Base-by-base conservation (phyloP, 2,329 filamentous ascomycete genomes). In the Sporothrix phasma region DNA sequence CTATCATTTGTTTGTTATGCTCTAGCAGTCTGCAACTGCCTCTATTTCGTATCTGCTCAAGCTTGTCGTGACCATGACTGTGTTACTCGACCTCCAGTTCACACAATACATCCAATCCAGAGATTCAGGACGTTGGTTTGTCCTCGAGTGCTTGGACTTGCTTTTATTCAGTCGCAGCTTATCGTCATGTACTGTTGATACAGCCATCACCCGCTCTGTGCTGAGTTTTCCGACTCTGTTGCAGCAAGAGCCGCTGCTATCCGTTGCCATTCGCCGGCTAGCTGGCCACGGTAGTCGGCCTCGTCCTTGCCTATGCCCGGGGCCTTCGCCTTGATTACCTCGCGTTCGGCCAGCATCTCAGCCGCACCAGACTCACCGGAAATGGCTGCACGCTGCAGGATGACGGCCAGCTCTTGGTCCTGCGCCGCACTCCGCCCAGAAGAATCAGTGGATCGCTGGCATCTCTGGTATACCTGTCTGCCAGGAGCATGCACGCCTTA, bases 301-400 rank as follows among this genome's bases (percentile, higher is more conserved):
- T 60, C 62, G 10, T 60, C 8, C 34, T 67, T 61, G 64, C 41
- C 45, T 29, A 39, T 3, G 69, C 19, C 51, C 31, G 68, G 51
- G 43, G 63, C 19, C 1, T 41, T 37, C 17, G 49, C 63, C 19
- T 29, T 49, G 5, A 41, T 56, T 2, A 29, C 61, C 26, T 64
- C 58, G 41, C 62, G 53, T 65, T 69, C 69, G 8, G 64, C 63
- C 31, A 68, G 7, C 3, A 19, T 13, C 6, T 37, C 22, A 19
- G 11, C 46, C 26, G 74, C 74, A 2, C 68, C 68, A 5, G 37
- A 34, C 3, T 68, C 58, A 0, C 71, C 72, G 26, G 71, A 72
- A 2, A 73, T 64, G 0, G 75, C 76, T 6, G 75, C 76, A 59
- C 70, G 61, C 7, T 65, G 45, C n/a, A 67, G 63, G 56, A 67